phyloP scores from a whole-genome alignment of 129 eudicot species.

The Flaveria ramosissima region DNA sequence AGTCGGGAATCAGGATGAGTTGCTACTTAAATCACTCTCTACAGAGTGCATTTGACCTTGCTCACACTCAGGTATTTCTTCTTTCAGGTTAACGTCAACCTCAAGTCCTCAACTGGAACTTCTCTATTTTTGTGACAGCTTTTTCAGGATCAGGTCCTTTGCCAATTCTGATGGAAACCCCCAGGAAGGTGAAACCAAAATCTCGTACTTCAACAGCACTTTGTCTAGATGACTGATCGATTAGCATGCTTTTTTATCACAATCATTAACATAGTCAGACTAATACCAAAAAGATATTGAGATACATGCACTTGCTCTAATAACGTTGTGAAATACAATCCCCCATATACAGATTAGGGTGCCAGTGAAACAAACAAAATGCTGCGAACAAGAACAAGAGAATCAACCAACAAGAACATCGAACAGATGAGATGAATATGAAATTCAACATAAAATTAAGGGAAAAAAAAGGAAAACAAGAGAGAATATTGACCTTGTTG shows the following conservation, averaged over 20 bases:
- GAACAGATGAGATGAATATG: neutral
- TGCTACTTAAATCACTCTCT: neutral
- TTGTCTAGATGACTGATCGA: neutral
- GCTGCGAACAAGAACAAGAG: no score
- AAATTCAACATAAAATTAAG: neutral
- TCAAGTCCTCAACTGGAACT: no score
- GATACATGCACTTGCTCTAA: neutral
- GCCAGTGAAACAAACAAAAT: neutral
- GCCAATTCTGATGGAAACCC: neutral
- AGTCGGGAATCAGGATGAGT: no score
- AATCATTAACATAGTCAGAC: neutral
- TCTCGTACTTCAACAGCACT: conserved; percentile 1
- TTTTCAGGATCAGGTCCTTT: neutral
- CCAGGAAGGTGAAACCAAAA: no score
- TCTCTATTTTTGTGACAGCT: neutral
- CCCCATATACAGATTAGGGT: neutral
- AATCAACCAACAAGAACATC: conserved; percentile 2
- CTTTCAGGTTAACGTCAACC: neutral
- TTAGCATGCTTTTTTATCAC: neutral
- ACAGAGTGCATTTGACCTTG: neutral
- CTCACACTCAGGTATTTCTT: no score
- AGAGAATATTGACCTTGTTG: conserved; percentile 29
- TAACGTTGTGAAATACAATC: neutral
- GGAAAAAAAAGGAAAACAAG: neutral
- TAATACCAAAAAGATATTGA: neutral